phyloP scores from a whole-genome alignment of 2,329 filamentous ascomycete species.

The Fusarium setosum region DNA sequence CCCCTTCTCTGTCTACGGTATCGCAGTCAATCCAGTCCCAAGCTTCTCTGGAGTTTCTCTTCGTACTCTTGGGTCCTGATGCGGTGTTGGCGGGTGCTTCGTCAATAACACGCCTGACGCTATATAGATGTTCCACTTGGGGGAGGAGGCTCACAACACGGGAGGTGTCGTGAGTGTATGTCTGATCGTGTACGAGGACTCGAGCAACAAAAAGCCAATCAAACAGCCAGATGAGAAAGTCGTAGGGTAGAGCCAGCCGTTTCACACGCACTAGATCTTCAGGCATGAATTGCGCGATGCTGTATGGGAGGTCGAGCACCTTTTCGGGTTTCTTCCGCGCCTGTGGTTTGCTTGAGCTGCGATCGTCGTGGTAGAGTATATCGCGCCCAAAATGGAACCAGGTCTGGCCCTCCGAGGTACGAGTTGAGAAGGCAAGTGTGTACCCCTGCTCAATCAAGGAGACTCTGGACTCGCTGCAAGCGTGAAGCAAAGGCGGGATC shows the following conservation, averaged over 20 bases:
- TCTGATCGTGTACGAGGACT: too few species aligned
- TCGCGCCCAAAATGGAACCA: neutral
- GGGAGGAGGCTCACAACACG: neutral
- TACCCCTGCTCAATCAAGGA: neutral
- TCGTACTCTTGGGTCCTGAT: too few species aligned
- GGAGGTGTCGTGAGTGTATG: neutral
- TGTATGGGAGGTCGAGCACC: neutral
- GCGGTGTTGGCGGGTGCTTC: too few species aligned
- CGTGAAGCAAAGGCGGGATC: neutral
- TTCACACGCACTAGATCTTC: neutral
- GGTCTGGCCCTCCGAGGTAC: neutral
- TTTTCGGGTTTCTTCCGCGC: neutral
- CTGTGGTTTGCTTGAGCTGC: too few species aligned
- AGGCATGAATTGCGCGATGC: neutral
- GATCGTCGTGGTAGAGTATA: neutral
- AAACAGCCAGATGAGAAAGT: too few species aligned
- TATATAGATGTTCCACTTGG: neutral
- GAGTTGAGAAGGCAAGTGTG: neutral
- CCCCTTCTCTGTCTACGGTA: too few species aligned
- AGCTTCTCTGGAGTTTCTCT: too few species aligned
- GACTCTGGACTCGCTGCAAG: neutral
- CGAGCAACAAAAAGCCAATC: too few species aligned
- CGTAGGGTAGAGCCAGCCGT: neutral
- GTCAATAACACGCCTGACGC: too few species aligned
- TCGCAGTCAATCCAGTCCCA: too few species aligned